Base-by-base conservation (phyloP, 352 stramenopile genomes). In the Phytophthora lateralis region DNA sequence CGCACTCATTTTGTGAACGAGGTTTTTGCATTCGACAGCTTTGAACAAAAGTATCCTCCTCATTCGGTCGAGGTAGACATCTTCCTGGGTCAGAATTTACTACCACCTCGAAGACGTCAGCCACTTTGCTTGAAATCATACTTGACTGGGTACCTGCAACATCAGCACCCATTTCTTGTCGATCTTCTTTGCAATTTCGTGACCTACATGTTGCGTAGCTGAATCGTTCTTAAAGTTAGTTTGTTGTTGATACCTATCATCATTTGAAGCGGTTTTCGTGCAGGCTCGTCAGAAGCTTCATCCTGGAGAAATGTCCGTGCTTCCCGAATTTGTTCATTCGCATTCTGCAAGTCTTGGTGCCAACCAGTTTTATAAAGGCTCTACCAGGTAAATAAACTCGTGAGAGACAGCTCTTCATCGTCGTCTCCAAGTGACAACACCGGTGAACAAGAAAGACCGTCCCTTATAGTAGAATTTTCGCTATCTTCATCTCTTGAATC, bases 371-470 rank as follows among this genome's bases (percentile, higher is more conserved):
- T 39, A n/a, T 44, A 14, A 4, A 4, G 18, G 14, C 8, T 59
- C 47, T 10, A 59, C 15, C 2, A 55, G 35, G 6, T 61, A 59
- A 48, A 80, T 80, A 15, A 67, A 47, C 5, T 71, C 57, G 3
- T 47, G 51, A 37, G 34, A 30, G 1, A 83, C 64, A 18, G 54
- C 21, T 81, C 69, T 10, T 63, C 37, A 32, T 73, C 60, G 4
- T 69, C 75, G 17, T 77, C 69, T 63, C 64, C 17, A 27, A 14
- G 49, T 63, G 59, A 17, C 54, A 60, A 48, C 18, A 27, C 59
- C 53, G 6, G 43, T 44, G 10, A 66, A 29, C 24, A 57, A 62
- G 3, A 56, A 21, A 7, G 53, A 35, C 4, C 52, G 50, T 11
- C 54, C 54, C 34, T 61, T 59, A 53, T 60, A 59, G 1, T 39